These are phyloP conservation scores for Aaosphaeria pasadenensis DNA, from an alignment of 2,329 filamentous ascomycete genomes.

Conservation along the genomic window DNA sequence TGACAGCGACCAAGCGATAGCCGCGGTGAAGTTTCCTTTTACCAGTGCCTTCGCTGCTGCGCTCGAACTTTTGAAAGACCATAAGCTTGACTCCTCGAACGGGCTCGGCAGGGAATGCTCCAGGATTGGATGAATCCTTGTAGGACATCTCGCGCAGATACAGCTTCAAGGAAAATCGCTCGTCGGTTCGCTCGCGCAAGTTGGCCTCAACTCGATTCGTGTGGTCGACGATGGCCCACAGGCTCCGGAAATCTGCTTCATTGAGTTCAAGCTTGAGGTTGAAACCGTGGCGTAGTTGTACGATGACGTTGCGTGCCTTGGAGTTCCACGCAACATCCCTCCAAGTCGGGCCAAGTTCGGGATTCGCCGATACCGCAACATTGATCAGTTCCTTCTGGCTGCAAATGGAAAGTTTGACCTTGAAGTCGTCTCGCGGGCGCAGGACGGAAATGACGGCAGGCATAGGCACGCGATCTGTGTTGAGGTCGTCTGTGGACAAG, in stretches of 20 bases:
- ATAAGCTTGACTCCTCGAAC: constrained; percentile 69
- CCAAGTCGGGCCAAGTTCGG: constrained; percentile 70
- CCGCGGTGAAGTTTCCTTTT: constrained; percentile 72
- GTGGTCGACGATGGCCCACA: constrained; percentile 85
- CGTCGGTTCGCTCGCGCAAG: constrained; percentile 66
- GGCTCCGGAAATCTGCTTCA: constrained; percentile 72
- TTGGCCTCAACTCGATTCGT: constrained; percentile 71
- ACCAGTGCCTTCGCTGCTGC: constrained; percentile 69
- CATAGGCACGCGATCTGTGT: constrained; percentile 65
- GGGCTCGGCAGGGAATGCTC: constrained; percentile 72
- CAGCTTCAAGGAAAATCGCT: constrained; percentile 66
- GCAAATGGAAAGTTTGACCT: constrained; percentile 69
- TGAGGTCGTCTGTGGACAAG: constrained; percentile 67
- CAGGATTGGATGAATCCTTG: constrained; percentile 68
- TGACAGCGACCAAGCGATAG: constrained; percentile 74
- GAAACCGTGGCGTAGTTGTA: constrained; percentile 74
- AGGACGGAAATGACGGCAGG: constrained; percentile 74
- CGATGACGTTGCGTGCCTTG: constrained; percentile 61
- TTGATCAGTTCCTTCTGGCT: constrained; percentile 79
- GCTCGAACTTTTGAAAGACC: constrained; percentile 69
- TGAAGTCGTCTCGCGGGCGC: constrained; percentile 65
- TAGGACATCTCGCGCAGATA: constrained; percentile 76
- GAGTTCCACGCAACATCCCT: constrained; percentile 78
- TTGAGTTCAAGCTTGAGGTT: constrained; percentile 67
- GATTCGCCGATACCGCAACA: constrained; percentile 67